These are phyloP conservation scores for Obba rivulosa DNA, from an alignment of 768 basidiomycete genomes.

Conservation along the genomic window DNA sequence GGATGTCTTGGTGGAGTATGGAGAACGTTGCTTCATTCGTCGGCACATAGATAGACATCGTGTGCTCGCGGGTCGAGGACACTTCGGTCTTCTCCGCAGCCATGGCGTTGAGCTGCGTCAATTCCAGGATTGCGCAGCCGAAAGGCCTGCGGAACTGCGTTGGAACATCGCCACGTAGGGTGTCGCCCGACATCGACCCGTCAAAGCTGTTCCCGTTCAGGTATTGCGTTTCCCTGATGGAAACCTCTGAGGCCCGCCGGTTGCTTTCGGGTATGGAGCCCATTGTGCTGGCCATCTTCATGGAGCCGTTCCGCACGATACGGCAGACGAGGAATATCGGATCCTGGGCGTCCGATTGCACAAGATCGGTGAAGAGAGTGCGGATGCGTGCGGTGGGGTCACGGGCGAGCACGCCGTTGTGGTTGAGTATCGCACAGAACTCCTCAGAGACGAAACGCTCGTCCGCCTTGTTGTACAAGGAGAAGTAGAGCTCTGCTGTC, in stretches of 20 bases:
- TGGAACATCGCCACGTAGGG: conserved; percentile 27
- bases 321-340: conserved; percentile 87
- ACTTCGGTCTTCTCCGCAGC: conserved; percentile 58
- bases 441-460: conserved; percentile 91
- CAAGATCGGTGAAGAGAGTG: conserved; percentile 88
- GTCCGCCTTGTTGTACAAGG: conserved; percentile 81
- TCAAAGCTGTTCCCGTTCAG: conserved; percentile 1
- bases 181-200: conserved; percentile 2
- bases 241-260: conserved; percentile 53
- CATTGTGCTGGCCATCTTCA: conserved; percentile 64
- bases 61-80: conserved; percentile 64
- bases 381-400: conserved; percentile 72
- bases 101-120: conserved; percentile 71
- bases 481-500: conserved; percentile 90
- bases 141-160: conserved; percentile 78
- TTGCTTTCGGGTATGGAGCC: conserved; percentile 38
- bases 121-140: conserved; percentile 90
- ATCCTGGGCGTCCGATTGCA: conserved; percentile 78
- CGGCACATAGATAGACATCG: conserved; percentile 85
- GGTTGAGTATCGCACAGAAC: conserved; percentile 83
- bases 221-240: conserved; percentile 27
- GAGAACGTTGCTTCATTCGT: conserved; percentile 82
- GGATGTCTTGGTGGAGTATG: conserved; percentile 93
- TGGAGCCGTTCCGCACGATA: conserved; percentile 80
- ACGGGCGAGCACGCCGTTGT: conserved; percentile 83